Evolutionary conservation across 1,284 basidiomycete genomes (phyloP).

Genomic region (Boletus mariae): DNA sequence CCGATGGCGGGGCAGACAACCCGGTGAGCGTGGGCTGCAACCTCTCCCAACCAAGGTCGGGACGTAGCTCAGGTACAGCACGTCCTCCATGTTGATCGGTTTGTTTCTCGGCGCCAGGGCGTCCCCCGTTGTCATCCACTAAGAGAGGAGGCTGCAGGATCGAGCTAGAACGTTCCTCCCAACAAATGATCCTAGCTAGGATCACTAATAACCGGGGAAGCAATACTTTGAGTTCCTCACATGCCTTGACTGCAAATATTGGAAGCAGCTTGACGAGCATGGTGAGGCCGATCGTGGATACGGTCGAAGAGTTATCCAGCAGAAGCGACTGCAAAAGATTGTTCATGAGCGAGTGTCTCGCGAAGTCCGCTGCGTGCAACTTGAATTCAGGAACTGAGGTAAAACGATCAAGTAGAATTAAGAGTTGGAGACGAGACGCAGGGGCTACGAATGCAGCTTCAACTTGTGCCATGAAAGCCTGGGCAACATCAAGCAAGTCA

Average conservation of each 20-base stretch:
- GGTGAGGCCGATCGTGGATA: slow-evolving; percentile 58
- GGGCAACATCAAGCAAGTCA: slow-evolving; percentile 12
- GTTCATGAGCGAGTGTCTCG: slow-evolving; percentile 57
- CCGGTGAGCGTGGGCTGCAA: slow-evolving; percentile 56
- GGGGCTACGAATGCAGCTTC: slow-evolving; percentile 57
- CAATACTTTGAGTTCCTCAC: slow-evolving; percentile 48
- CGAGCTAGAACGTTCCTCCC: slow-evolving; percentile 51
- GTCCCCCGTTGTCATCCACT: slow-evolving; percentile 37
- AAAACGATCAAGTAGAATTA: slow-evolving; percentile 59
- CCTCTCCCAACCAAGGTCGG: slow-evolving; percentile 61
- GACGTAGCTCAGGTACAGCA: slow-evolving; percentile 40
- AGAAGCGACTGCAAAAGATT: slow-evolving; percentile 61
- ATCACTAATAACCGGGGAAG: slow-evolving; percentile 63
- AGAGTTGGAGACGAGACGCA: slow-evolving; percentile 61
- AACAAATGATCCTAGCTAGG: slow-evolving; percentile 66
- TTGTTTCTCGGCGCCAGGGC: slow-evolving; percentile 35
- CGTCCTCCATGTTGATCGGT: slow-evolving; percentile 22
- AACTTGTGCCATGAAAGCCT: slow-evolving; percentile 67
- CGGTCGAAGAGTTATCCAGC: slow-evolving; percentile 69
- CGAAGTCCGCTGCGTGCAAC: slow-evolving; percentile 48
- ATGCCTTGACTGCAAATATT: slow-evolving; percentile 62
- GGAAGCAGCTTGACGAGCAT: slow-evolving; percentile 70
- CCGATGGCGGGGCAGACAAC: slow-evolving; percentile 51
- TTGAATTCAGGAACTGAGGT: slow-evolving; percentile 54
- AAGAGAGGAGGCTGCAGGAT: slow-evolving; percentile 23